A percentile compares a stretch with the other conserved stretches of the same genome.
phyloP scores from a whole-genome alignment of 352 stramenopile species.

The Pythium catenulatum region DNA sequence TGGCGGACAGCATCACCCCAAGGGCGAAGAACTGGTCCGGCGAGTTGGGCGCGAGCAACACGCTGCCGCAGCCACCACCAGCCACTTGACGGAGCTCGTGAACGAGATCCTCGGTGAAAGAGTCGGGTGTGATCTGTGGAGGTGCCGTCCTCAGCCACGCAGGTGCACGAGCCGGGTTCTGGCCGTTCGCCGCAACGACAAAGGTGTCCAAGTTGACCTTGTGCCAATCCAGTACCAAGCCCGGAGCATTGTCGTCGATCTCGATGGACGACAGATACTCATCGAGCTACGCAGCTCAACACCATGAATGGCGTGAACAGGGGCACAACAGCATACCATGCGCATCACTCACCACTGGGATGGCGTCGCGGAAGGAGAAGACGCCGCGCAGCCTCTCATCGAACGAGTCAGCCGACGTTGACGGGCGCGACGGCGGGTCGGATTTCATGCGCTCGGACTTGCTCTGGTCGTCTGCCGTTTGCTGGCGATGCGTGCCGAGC shows the following conservation, averaged over 20 bases:
- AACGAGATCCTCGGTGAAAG: conserved; percentile 57
- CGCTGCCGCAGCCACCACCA: conserved; percentile 34
- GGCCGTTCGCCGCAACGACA: conserved; percentile 35
- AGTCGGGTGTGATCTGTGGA: conserved; percentile 50
- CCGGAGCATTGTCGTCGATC: conserved; percentile 34
- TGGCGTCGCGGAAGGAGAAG: conserved; percentile 26
- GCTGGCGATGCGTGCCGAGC: conserved; percentile 27
- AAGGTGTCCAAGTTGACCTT: conserved; percentile 23
- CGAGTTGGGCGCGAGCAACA: conserved; percentile 60
- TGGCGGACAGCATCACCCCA: not conserved
- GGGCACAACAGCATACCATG: conserved; percentile 8
- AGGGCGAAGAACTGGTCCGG: conserved; percentile 41
- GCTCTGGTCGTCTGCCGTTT: conserved; percentile 17
- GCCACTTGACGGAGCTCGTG: conserved; percentile 33
- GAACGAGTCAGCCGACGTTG: conserved; percentile 47
- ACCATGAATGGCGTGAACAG: conserved; percentile 8
- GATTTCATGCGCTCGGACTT: conserved; percentile 38
- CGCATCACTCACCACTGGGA: conserved; percentile 30
- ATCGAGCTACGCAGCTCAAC: conserved; percentile 30
- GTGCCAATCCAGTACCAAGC: conserved; percentile 28
- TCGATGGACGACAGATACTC: conserved; percentile 29
- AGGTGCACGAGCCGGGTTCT: conserved; percentile 37
- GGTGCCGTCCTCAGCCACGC: conserved; percentile 53
- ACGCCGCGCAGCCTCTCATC: conserved; percentile 34
- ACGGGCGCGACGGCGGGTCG: conserved; percentile 25